Conservation (phyloP, 352 stramenopile genomes). For the Nothophytophthora sp. region DNA sequence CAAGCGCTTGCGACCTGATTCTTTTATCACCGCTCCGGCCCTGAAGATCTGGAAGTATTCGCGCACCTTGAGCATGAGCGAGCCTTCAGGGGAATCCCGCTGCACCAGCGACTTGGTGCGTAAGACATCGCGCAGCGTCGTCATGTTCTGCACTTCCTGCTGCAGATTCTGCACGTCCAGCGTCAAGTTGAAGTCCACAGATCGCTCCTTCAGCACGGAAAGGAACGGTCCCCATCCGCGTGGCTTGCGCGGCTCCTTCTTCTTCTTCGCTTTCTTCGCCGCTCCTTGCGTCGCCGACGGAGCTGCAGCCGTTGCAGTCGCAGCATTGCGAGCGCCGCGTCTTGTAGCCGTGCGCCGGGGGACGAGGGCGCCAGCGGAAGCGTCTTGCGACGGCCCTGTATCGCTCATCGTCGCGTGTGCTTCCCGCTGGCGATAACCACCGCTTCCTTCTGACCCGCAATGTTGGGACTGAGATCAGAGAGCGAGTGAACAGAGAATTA, state of each 20-base stretch:
- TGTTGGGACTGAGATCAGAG: too few species aligned
- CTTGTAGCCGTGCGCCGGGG: too few species aligned
- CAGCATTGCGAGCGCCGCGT: too few species aligned
- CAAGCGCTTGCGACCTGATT: not conserved
- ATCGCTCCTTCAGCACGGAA: slow-evolving; percentile 38
- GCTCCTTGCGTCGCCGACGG: not conserved
- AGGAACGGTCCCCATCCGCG: slow-evolving; percentile 35
- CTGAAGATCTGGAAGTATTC: slow-evolving; percentile 29
- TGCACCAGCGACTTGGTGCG: slow-evolving; percentile 17
- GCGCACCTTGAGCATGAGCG: slow-evolving; percentile 18
- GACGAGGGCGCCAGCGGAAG: too few species aligned
- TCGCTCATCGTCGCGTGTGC: too few species aligned
- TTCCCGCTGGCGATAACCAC: too few species aligned
- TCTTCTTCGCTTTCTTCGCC: slow-evolving; percentile 5
- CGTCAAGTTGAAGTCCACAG: slow-evolving; percentile 44
- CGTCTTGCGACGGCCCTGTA: too few species aligned
- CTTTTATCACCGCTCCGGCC: slow-evolving; percentile 7
- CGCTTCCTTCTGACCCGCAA: too few species aligned
- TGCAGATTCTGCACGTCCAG: slow-evolving; percentile 45
- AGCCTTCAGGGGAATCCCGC: slow-evolving; percentile 25
- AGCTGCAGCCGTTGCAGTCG: too few species aligned
- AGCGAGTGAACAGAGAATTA: too few species aligned
- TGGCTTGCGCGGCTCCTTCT: not conserved
- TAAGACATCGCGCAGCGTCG: slow-evolving; percentile 16
- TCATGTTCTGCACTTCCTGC: slow-evolving; percentile 35